phyloP scores from a whole-genome alignment of 2,329 filamentous ascomycete species.

The Ascochyta rabiei region DNA sequence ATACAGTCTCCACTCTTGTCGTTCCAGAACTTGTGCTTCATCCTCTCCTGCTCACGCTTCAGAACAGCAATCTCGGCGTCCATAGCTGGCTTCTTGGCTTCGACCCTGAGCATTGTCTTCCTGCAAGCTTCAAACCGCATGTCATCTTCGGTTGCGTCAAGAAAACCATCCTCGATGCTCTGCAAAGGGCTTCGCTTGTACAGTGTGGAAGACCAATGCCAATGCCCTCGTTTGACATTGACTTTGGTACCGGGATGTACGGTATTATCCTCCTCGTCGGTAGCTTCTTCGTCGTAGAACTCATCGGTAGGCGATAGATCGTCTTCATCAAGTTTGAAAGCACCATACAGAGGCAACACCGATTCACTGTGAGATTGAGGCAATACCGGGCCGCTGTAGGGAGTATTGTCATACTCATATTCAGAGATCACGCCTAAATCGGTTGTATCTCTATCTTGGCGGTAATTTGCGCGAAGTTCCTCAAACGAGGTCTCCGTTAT shows the following conservation, averaged over 20 bases:
- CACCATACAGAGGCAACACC: background rate
- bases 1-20: background rate
- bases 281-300: background rate
- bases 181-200: constrained; percentile 29
- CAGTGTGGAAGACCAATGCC: constrained; percentile 1
- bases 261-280: background rate
- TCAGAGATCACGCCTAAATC: constrained; percentile 28
- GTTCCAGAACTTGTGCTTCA: constrained; percentile 14
- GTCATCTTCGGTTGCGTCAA: constrained; percentile 24
- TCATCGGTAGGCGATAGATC: constrained; percentile 22
- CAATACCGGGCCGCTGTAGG: background rate
- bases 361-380: constrained; percentile 9
- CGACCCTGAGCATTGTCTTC: background rate
- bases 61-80: constrained; percentile 17
- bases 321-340: constrained; percentile 17
- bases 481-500: constrained; percentile 33
- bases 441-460: constrained; percentile 15
- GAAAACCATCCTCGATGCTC: constrained; percentile 26
- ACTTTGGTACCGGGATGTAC: constrained; percentile 12
- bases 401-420: constrained; percentile 15
- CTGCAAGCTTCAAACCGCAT: constrained; percentile 11
- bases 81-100: constrained; percentile 15
- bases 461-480: constrained; percentile 18
- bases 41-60: constrained; percentile 16
- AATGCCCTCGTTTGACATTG: background rate